phyloP scores from a whole-genome alignment of 2,329 filamentous ascomycete genomes.

The Ophiostoma tasmaniense region DNA sequence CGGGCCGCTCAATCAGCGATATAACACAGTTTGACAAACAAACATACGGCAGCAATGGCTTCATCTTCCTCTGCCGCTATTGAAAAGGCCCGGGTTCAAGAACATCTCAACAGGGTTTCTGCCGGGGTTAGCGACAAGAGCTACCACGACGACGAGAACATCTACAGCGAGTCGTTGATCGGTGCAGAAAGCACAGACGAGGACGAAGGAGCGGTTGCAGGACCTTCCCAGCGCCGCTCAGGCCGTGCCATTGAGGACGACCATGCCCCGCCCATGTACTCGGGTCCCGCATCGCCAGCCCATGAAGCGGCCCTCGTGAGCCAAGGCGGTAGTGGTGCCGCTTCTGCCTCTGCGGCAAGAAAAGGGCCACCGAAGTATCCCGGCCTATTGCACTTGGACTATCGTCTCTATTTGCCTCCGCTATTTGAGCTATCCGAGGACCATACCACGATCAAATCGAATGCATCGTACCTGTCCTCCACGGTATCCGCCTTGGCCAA shows the following conservation, averaged over 20 bases:
- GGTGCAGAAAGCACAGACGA: conserved; percentile 10
- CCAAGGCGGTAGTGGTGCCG: conserved; percentile 15
- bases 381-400: conserved; percentile 42
- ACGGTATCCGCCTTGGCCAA: conserved; percentile 37
- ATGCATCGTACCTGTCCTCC: conserved; percentile 40
- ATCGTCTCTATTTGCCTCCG: conserved; percentile 44
- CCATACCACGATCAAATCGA: conserved; percentile 38
- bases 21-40: neutral
- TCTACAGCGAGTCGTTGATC: conserved; percentile 9
- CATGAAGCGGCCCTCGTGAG: conserved; percentile 19
- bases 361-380: conserved; percentile 33
- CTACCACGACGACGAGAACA: neutral
- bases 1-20: neutral
- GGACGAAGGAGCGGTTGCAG: neutral
- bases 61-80: neutral
- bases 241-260: neutral
- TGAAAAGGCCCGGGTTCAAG: neutral
- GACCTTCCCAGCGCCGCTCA: neutral
- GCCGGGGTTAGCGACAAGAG: neutral
- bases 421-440: conserved; percentile 44
- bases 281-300: conserved; percentile 24
- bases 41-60: neutral
- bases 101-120: neutral
- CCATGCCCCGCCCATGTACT: conserved; percentile 27
- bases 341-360: conserved; percentile 15